Conservation (phyloP, 805 yeast genomes). For the Wickerhamomyces mucosus region DNA sequence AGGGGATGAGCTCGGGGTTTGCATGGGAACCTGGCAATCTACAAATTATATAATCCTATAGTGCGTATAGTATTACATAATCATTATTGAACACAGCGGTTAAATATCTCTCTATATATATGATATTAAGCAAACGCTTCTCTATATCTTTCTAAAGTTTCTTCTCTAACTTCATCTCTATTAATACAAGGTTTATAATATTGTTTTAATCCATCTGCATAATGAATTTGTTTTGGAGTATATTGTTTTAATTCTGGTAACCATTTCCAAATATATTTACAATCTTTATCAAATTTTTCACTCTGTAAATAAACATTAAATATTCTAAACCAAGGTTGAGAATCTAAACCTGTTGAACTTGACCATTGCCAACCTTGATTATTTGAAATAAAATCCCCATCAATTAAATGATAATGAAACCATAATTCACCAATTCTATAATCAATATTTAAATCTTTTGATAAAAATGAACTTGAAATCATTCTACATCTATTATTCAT, state of each 20-base stretch:
- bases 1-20: too few species aligned
- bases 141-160: slow-evolving; percentile 32
- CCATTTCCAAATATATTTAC: slow-evolving; percentile 38
- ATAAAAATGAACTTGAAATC: slow-evolving; percentile 42
- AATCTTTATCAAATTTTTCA: slow-evolving; percentile 37
- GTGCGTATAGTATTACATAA: too few species aligned
- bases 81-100: too few species aligned
- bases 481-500: slow-evolving; percentile 46
- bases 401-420: slow-evolving; percentile 39
- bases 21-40: too few species aligned
- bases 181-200: slow-evolving; percentile 38
- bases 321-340: slow-evolving; percentile 48
- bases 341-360: slow-evolving; percentile 42
- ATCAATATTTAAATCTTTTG: slow-evolving; percentile 41
- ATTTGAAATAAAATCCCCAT: slow-evolving; percentile 45
- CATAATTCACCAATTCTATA: slow-evolving; percentile 47
- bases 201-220: slow-evolving; percentile 22
- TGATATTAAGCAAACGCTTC: slow-evolving; percentile 20
- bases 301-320: slow-evolving; percentile 45
- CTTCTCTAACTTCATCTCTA: slow-evolving; percentile 30
- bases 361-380: slow-evolving; percentile 52
- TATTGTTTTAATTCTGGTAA: slow-evolving; percentile 33
- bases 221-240: slow-evolving; percentile 18
- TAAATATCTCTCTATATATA: too few species aligned
- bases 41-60: too few species aligned